A percentile compares a stretch with the other conserved stretches of the same genome.
Evolutionary conservation across 305 asterid genomes (phyloP).

Genomic region (Fraxinus platypoda): DNA sequence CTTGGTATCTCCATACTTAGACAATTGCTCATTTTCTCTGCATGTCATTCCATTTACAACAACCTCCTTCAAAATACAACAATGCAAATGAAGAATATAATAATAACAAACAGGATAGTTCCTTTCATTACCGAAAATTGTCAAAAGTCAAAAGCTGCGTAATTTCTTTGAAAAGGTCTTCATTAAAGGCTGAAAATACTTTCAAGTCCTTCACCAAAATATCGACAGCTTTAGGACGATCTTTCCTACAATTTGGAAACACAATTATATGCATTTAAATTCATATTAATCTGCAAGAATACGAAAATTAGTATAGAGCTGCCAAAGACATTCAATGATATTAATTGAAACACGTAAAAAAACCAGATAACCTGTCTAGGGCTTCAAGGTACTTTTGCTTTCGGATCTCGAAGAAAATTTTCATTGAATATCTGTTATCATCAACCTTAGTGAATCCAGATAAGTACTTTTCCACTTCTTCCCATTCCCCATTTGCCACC

Average conservation of each 20-base stretch:
- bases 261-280: not conserved
- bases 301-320: not conserved
- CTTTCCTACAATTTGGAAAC: constrained; percentile 35
- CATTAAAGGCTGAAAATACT: constrained; percentile 46
- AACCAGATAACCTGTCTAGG: constrained; percentile 43
- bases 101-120: not conserved
- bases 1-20: constrained; percentile 59
- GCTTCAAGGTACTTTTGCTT: constrained; percentile 70
- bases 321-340: not conserved
- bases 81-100: not conserved
- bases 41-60: constrained; percentile 11
- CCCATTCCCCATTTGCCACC: constrained; percentile 62
- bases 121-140: constrained; percentile 43
- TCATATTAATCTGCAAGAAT: not conserved
- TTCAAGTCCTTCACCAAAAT: constrained; percentile 56
- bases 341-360: not conserved
- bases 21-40: constrained; percentile 66
- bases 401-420: constrained; percentile 62
- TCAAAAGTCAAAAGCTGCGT: constrained; percentile 51
- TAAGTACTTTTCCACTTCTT: constrained; percentile 58
- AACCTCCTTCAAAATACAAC: not conserved
- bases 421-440: constrained; percentile 57
- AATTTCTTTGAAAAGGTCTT: constrained; percentile 59
- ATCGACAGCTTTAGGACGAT: constrained; percentile 53
- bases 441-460: constrained; percentile 60